Percentiles rank a stretch among this genome's conserved stretches.
phyloP scores from a whole-genome alignment of 352 stramenopile genomes.

The Plasmopara muralis region DNA sequence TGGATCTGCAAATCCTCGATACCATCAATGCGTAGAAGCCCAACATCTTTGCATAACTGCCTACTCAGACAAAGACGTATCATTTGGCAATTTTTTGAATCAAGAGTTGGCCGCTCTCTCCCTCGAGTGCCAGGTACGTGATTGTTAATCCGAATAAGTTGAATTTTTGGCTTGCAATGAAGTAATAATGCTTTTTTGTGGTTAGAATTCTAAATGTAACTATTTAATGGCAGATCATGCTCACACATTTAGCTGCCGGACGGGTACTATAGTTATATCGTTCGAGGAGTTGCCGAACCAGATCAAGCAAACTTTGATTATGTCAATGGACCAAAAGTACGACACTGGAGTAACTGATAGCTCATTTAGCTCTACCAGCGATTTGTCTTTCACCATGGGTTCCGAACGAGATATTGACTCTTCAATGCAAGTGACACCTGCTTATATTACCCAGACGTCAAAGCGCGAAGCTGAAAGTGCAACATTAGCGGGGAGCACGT shows the following conservation, averaged over 20 bases:
- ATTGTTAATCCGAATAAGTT: background rate
- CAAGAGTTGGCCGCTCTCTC: constrained; percentile 64
- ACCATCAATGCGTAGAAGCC: constrained; percentile 63
- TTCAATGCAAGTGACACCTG: constrained; percentile 34
- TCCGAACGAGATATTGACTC: constrained; percentile 42
- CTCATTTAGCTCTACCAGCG: constrained; percentile 27
- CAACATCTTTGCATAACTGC: constrained; percentile 61
- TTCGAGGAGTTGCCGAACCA: constrained; percentile 76
- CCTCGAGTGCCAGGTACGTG: constrained; percentile 70
- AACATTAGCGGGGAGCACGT: constrained; percentile 19
- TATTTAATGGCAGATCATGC: constrained; percentile 79
- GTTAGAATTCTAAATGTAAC: constrained; percentile 72
- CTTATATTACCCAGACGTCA: constrained; percentile 21
- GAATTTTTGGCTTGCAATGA: background rate
- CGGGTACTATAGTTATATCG: constrained; percentile 69
- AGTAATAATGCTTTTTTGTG: background rate
- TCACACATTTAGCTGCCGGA: constrained; percentile 69
- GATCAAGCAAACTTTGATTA: constrained; percentile 31
- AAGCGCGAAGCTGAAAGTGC: constrained; percentile 19
- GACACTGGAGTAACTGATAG: constrained; percentile 23
- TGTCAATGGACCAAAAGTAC: constrained; percentile 33
- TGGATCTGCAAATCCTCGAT: constrained; percentile 36
- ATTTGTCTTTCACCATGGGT: constrained; percentile 24
- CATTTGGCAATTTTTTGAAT: constrained; percentile 71
- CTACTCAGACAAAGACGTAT: constrained; percentile 65